These are phyloP conservation scores for Ploettnerulaceae sp. DNA, from an alignment of 2,329 filamentous ascomycete species.

Conservation along the genomic window DNA sequence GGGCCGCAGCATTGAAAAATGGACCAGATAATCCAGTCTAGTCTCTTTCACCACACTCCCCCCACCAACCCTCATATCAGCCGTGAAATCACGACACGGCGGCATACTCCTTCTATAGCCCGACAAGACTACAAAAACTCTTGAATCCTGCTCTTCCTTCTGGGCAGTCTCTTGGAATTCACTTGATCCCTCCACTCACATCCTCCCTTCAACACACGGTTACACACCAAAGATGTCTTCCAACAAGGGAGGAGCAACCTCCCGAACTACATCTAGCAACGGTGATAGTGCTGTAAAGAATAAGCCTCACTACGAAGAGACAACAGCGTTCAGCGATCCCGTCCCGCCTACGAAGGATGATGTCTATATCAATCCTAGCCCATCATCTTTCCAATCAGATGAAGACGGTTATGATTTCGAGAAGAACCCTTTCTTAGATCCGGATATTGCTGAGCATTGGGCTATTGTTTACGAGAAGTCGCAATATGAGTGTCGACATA, in stretches of 20 bases:
- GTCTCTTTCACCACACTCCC: not conserved
- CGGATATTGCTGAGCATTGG: conserved; percentile 25
- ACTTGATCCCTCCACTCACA: conserved; percentile 1
- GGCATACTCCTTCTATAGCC: not conserved
- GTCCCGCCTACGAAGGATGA: conserved; percentile 8
- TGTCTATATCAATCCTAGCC: conserved; percentile 1
- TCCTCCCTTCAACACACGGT: not conserved
- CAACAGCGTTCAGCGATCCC: conserved; percentile 14
- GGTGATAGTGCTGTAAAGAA: not conserved
- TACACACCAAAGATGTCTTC: conserved; percentile 2
- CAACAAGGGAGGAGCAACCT: not conserved
- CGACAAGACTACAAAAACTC: conserved; percentile 1
- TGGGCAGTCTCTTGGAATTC: conserved; percentile 4
- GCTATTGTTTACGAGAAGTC: conserved; percentile 26
- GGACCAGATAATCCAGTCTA: not conserved
- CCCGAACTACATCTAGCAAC: not conserved
- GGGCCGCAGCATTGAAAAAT: not conserved
- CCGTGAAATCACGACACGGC: not conserved
- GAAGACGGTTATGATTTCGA: conserved; percentile 16
- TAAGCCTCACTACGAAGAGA: conserved; percentile 18
- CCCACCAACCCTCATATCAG: not conserved
- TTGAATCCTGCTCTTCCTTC: not conserved
- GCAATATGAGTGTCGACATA: conserved; percentile 27
- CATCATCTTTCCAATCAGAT: conserved; percentile 12
- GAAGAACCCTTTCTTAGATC: conserved; percentile 26